Evolutionary conservation across 352 stramenopile species (phyloP).

Genomic region (Globisporangium perplexum): DNA sequence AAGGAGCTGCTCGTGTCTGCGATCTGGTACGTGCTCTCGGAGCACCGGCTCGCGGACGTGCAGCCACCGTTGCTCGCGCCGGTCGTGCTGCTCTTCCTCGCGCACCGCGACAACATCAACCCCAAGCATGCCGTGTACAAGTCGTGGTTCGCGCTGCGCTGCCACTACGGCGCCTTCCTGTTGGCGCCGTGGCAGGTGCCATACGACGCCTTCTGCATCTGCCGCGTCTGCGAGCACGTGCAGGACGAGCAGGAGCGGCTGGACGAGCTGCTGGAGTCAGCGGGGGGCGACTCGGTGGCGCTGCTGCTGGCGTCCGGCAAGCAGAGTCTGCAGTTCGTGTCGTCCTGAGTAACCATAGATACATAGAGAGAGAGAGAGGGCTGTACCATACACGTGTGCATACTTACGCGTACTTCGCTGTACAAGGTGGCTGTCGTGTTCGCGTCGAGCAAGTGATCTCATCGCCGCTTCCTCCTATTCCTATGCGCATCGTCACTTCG

Average conservation of each 20-base stretch:
- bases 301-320: not conserved
- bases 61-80: constrained; percentile 38
- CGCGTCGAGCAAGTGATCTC: not conserved
- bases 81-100: constrained; percentile 54
- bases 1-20: constrained; percentile 47
- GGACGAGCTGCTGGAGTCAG: constrained; percentile 1
- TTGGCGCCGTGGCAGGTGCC: constrained; percentile 47
- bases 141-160: constrained; percentile 62
- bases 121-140: constrained; percentile 39
- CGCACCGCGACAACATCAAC: constrained; percentile 66
- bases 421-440: not conserved
- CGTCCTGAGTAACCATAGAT: not conserved
- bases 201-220: constrained; percentile 43
- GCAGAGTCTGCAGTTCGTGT: constrained; percentile 7
- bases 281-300: too few species aligned
- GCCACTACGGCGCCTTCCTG: constrained; percentile 44
- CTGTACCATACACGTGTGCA: not conserved
- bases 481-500: not conserved
- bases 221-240: constrained; percentile 52
- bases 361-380: constrained; percentile 1
- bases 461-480: not conserved
- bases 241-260: constrained; percentile 19
- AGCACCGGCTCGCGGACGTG: constrained; percentile 40
- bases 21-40: constrained; percentile 51
- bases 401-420: not conserved